A percentile compares a stretch with the other conserved stretches of the same genome.
These are phyloP conservation scores for Dioszegia aurantiaca DNA, from an alignment of 768 basidiomycete species.

Conservation along the genomic window DNA sequence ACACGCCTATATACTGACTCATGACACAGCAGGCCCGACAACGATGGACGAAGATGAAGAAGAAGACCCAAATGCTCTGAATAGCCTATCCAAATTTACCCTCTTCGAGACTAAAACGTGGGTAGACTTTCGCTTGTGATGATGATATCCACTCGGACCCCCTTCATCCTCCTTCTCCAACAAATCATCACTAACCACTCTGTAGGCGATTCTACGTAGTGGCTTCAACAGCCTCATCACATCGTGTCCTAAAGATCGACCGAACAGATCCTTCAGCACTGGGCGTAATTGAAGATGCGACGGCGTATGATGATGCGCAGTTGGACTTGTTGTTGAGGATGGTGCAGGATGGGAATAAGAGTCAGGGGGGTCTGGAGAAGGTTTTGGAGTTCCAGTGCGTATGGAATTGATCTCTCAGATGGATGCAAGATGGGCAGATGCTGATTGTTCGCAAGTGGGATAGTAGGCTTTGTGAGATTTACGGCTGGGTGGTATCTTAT, in stretches of 20 bases:
- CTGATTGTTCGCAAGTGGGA: constrained; percentile 34
- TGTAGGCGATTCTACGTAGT: constrained; percentile 78
- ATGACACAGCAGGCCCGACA: too few species aligned
- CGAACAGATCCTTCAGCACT: constrained; percentile 74
- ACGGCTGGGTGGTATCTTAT: constrained; percentile 97
- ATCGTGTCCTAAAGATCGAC: constrained; percentile 91
- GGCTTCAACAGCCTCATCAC: constrained; percentile 80
- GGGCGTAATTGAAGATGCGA: constrained; percentile 77
- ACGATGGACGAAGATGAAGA: constrained; percentile 18
- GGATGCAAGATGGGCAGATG: background rate
- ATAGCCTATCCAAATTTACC: constrained; percentile 55
- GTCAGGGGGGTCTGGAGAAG: constrained; percentile 78
- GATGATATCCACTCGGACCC: background rate
- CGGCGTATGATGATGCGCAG: constrained; percentile 81
- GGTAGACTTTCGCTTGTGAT: constrained; percentile 4
- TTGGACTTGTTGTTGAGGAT: constrained; percentile 88
- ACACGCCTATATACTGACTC: too few species aligned
- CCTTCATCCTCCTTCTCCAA: too few species aligned
- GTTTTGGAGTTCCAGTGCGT: constrained; percentile 77
- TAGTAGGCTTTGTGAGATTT: constrained; percentile 79
- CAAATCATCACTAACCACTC: background rate
- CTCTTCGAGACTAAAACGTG: constrained; percentile 80
- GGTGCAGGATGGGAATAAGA: constrained; percentile 91
- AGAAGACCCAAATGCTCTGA: constrained; percentile 26
- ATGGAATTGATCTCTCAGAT: too few species aligned